These are phyloP conservation scores for Tricholoma furcatifolium DNA, from an alignment of 768 basidiomycete species.

Conservation along the genomic window DNA sequence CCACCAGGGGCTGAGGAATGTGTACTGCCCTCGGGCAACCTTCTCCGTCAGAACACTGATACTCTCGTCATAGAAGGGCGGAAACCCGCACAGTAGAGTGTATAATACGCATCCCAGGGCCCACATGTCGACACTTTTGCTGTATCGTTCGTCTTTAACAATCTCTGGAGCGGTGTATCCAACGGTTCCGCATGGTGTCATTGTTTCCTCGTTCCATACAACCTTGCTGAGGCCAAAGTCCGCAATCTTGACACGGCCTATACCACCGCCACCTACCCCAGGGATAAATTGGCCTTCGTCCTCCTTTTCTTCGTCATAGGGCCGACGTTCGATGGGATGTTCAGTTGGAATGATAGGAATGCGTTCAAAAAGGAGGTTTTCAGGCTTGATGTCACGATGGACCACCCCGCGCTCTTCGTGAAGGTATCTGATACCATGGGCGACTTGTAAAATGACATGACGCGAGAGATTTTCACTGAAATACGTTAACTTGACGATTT, in stretches of 20 bases:
- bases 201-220: slow-evolving; percentile 98
- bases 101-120: slow-evolving; percentile 99
- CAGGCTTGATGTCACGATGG: slow-evolving; percentile 99
- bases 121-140: slow-evolving; percentile 99
- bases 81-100: slow-evolving; percentile 95
- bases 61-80: slow-evolving; percentile 98
- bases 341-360: slow-evolving; percentile 91
- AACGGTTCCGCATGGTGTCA: slow-evolving; percentile 99
- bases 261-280: slow-evolving; percentile 93
- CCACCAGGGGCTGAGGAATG: slow-evolving; percentile 99
- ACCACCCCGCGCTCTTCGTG: slow-evolving; percentile 98
- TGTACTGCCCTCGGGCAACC: slow-evolving; percentile 95
- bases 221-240: slow-evolving; percentile 98
- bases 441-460: slow-evolving; percentile 96
- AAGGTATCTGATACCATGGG: slow-evolving; percentile 89
- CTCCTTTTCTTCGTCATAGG: slow-evolving; percentile 97
- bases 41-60: slow-evolving; percentile 98
- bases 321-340: slow-evolving; percentile 59
- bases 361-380: slow-evolving; percentile 91
- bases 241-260: slow-evolving; percentile 97
- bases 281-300: slow-evolving; percentile 96
- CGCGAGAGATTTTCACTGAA: slow-evolving; percentile 97
- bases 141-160: slow-evolving; percentile 97
- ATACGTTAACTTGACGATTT: slow-evolving; percentile 98
- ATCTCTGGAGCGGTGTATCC: slow-evolving; percentile 99